A percentile compares a stretch with the other conserved stretches of the same genome.
Conservation (phyloP, 371 early-diverging fungal species). For the Zancudomyces culisetae region DNA sequence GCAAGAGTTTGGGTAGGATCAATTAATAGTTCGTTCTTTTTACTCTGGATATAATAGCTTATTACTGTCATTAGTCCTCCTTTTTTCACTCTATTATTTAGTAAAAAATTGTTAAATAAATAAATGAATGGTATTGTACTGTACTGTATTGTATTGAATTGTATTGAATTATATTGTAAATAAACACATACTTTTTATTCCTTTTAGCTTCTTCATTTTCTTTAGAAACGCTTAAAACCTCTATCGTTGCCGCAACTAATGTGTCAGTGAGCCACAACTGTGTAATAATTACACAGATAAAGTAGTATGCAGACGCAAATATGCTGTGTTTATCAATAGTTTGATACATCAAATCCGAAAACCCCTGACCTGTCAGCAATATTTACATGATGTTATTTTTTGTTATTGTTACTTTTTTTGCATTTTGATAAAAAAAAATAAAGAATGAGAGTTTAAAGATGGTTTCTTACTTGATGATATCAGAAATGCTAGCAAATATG, state of each 20-base stretch:
- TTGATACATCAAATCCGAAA: constrained; percentile 48
- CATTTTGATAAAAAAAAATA: neutral
- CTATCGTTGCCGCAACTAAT: constrained; percentile 48
- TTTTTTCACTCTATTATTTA: neutral
- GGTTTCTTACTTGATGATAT: constrained; percentile 2
- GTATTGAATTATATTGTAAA: neutral
- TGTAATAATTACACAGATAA: constrained; percentile 37
- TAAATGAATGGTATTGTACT: no score
- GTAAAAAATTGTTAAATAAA: no score
- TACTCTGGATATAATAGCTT: neutral
- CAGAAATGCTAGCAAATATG: neutral
- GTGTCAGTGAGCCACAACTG: constrained; percentile 50
- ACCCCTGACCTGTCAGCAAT: constrained; percentile 31
- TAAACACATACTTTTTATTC: neutral
- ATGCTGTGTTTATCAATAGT: constrained; percentile 44
- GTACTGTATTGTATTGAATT: no score
- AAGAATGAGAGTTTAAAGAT: no score
- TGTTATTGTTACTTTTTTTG: neutral
- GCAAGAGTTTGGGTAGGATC: no score
- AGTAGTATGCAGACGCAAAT: constrained; percentile 36
- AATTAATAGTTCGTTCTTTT: no score
- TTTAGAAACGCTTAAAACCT: constrained; percentile 49
- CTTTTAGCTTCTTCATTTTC: constrained; percentile 22
- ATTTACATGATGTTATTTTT: neutral
- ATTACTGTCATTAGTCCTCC: neutral